Evolutionary conservation across 352 stramenopile genomes (phyloP).

Genomic region (Phytophthora fragariae): DNA sequence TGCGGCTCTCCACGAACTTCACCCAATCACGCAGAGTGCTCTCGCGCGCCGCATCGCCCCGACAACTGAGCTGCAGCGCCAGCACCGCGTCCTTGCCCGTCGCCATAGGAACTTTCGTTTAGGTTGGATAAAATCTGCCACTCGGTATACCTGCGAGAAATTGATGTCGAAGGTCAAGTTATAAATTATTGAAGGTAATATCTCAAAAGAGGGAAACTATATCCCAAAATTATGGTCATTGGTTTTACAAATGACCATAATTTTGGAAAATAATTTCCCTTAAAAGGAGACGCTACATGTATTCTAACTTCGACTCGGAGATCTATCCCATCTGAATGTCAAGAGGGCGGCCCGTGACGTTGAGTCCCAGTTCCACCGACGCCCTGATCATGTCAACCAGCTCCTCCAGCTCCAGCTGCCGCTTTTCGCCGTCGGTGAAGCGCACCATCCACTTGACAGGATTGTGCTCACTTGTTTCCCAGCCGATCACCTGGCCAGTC

Average conservation of each 20-base stretch:
- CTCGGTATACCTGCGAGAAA: no score
- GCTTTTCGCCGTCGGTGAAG: conserved; percentile 33
- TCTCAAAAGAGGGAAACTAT: no score
- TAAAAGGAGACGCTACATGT: no score
- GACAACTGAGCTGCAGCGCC: conserved; percentile 75
- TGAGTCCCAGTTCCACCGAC: conserved; percentile 22
- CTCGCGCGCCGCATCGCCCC: conserved; percentile 67
- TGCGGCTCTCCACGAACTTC: conserved; percentile 57
- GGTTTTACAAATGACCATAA: no score
- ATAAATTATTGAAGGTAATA: no score
- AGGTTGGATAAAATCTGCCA: no score
- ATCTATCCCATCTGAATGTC: conserved; percentile 7
- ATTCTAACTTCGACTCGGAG: not conserved
- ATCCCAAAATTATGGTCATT: no score
- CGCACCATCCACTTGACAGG: conserved; percentile 33
- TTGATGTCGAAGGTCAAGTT: no score
- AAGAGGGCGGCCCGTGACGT: conserved; percentile 17
- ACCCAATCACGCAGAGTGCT: conserved; percentile 66
- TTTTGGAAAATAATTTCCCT: no score
- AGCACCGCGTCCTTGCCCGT: conserved; percentile 51
- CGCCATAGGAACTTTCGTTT: not conserved
- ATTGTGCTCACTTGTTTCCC: conserved; percentile 16
- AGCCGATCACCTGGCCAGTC: conserved; percentile 35
- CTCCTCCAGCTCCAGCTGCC: conserved; percentile 24
- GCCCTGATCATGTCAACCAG: conserved; percentile 33